Conservation (phyloP, 2,329 filamentous ascomycete genomes). For the Neoascochyta sp. region DNA sequence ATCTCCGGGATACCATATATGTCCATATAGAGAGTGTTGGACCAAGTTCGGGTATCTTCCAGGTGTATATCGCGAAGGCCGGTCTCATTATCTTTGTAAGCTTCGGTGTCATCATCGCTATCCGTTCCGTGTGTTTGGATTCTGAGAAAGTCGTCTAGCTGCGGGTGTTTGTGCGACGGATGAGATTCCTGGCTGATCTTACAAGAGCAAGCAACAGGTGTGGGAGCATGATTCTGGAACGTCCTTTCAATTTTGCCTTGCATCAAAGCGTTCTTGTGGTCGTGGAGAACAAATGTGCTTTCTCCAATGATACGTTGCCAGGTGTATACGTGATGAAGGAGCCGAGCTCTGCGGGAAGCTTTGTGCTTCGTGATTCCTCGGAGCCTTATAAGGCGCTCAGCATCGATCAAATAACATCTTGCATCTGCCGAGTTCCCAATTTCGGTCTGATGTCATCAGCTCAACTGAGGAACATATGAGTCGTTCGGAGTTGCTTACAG, state of each 20-base stretch:
- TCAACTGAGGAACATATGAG: not conserved
- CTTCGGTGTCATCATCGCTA: conserved; percentile 40
- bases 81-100: conserved; percentile 33
- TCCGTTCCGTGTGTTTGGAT: conserved; percentile 35
- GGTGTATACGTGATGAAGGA: conserved; percentile 40
- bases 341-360: conserved; percentile 42
- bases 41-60: conserved; percentile 19
- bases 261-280: conserved; percentile 8
- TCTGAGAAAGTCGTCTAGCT: conserved; percentile 42
- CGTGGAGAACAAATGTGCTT: conserved; percentile 34
- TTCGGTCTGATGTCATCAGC: conserved; percentile 8
- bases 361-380: conserved; percentile 37
- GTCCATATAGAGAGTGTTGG: conserved; percentile 36
- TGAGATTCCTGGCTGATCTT: conserved; percentile 5
- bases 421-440: conserved; percentile 25
- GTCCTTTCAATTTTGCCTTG: conserved; percentile 7
- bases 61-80: conserved; percentile 41
- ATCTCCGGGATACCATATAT: conserved; percentile 46
- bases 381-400: conserved; percentile 43
- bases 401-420: conserved; percentile 42
- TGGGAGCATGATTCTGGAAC: conserved; percentile 1
- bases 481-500: conserved; percentile 9
- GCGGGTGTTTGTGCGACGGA: conserved; percentile 20
- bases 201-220: conserved; percentile 9
- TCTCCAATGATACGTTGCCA: conserved; percentile 17